A percentile compares a stretch with the other conserved stretches of the same genome.
These are phyloP conservation scores for Rutstroemia sp. DNA, from an alignment of 2,329 filamentous ascomycete species.

Conservation along the genomic window DNA sequence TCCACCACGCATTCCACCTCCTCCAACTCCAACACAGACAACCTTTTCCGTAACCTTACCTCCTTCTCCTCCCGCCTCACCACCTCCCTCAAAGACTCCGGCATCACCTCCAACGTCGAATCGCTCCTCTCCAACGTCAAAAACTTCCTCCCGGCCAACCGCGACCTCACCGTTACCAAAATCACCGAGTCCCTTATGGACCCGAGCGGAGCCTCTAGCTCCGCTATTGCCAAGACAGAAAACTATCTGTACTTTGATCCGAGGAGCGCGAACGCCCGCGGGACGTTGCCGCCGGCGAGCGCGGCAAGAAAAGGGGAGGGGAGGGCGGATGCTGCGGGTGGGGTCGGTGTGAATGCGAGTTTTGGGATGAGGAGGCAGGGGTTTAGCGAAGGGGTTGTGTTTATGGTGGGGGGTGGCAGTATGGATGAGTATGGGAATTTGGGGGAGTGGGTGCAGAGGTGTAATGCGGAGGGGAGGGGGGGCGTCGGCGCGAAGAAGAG, in stretches of 20 bases:
- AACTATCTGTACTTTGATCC: slow-evolving; percentile 97
- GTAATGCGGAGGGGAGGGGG: slow-evolving; percentile 42
- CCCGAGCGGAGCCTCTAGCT: slow-evolving; percentile 78
- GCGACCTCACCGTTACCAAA: slow-evolving; percentile 93
- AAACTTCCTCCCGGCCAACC: slow-evolving; percentile 94
- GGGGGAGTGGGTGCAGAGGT: slow-evolving; percentile 84
- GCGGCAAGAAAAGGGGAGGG: slow-evolving; percentile 40
- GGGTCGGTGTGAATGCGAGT: slow-evolving; percentile 64
- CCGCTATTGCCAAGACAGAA: slow-evolving; percentile 92
- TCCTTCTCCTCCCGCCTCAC: slow-evolving; percentile 87
- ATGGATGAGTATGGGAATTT: slow-evolving; percentile 99
- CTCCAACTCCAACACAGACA: slow-evolving; percentile 40
- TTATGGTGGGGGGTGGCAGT: slow-evolving; percentile 89
- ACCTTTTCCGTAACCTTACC: slow-evolving; percentile 89
- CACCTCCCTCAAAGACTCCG: slow-evolving; percentile 86
- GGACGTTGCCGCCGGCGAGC: slow-evolving; percentile 79
- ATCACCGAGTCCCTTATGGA: slow-evolving; percentile 99
- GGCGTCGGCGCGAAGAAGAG: slow-evolving; percentile 51
- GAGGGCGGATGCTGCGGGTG: slow-evolving; percentile 37
- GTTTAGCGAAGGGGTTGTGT: slow-evolving; percentile 87
- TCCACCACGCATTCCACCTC: slow-evolving; percentile 49
- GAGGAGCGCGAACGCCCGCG: slow-evolving; percentile 83
- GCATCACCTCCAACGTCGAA: slow-evolving; percentile 82
- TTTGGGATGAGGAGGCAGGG: slow-evolving; percentile 89
- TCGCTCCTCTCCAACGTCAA: slow-evolving; percentile 93